phyloP scores from a whole-genome alignment of 768 basidiomycete species.

The Exsudoporus frostii region DNA sequence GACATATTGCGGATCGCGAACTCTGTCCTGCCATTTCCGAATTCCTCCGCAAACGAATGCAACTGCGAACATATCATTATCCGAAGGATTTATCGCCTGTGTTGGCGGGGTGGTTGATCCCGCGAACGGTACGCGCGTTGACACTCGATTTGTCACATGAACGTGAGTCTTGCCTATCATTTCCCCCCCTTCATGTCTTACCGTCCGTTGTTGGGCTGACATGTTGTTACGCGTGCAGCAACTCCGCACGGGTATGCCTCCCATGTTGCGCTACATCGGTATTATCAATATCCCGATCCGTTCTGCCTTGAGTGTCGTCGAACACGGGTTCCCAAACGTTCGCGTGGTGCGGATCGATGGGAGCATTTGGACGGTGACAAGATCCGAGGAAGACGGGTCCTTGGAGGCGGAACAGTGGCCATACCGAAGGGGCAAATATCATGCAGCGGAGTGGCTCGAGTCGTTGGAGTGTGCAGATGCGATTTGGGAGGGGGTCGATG shows the following conservation, averaged over 20 bases:
- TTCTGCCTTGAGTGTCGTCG: conserved; percentile 42
- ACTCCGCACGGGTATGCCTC: conserved; percentile 56
- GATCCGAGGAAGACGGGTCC: conserved; percentile 25
- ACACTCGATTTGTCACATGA: conserved; percentile 42
- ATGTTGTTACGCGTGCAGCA: conserved; percentile 41
- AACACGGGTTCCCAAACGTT: conserved; percentile 61
- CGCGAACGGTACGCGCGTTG: conserved; percentile 48
- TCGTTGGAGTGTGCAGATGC: conserved; percentile 63
- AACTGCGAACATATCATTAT: conserved; percentile 54
- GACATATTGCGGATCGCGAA: conserved; percentile 53
- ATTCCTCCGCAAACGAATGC: conserved; percentile 54
- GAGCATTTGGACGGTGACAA: conserved; percentile 52
- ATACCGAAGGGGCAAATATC: conserved; percentile 47
- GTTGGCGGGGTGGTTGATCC: conserved; percentile 67
- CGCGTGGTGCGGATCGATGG: conserved; percentile 52
- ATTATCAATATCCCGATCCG: conserved; percentile 48
- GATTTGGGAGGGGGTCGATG: conserved; percentile 26
- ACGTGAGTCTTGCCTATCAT: conserved; percentile 25
- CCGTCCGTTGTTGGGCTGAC: not conserved
- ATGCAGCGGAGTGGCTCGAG: conserved; percentile 61
- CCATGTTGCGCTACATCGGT: conserved; percentile 50
- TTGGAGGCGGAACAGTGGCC: conserved; percentile 57
- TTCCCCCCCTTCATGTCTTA: not conserved
- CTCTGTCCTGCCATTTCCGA: conserved; percentile 68
- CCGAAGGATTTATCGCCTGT: conserved; percentile 61